phyloP scores from a whole-genome alignment of 2,329 filamentous ascomycete genomes.

The Alternaria consortialis region DNA sequence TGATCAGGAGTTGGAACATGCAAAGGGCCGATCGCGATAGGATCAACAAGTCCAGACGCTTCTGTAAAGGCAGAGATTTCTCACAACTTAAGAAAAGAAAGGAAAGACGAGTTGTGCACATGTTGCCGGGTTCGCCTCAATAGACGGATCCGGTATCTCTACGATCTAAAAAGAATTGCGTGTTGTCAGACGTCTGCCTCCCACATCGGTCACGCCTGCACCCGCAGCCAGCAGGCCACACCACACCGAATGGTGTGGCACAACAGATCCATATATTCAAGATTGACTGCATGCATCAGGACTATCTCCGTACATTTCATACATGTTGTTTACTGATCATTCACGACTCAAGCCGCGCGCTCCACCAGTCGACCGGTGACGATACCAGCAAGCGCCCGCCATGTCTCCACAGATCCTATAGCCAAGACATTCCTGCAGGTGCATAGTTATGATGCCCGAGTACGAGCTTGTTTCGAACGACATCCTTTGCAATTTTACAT shows the following conservation, averaged over 20 bases:
- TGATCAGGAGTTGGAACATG: not conserved
- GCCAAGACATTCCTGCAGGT: constrained; percentile 15
- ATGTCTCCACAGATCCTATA: constrained; percentile 8
- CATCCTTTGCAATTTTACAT: constrained; percentile 19
- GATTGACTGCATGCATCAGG: not conserved
- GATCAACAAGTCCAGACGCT: not conserved
- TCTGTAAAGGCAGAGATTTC: not conserved
- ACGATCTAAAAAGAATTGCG: not conserved
- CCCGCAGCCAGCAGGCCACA: not conserved
- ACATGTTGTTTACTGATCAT: not conserved
- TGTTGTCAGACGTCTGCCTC: not conserved
- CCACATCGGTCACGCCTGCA: not conserved
- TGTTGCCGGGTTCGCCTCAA: not conserved
- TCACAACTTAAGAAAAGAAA: not conserved
- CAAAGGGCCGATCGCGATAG: not conserved
- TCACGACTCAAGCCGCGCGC: not conserved
- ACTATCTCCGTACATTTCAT: not conserved
- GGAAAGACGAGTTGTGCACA: not conserved
- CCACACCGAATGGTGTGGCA: not conserved
- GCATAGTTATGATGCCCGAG: constrained; percentile 11
- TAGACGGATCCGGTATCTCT: not conserved
- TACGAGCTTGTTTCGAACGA: constrained; percentile 26
- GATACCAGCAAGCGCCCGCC: constrained; percentile 1
- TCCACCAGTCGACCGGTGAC: not conserved
- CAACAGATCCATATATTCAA: constrained; percentile 3